These are phyloP conservation scores for Ophiostoma montium DNA, from an alignment of 2,329 filamentous ascomycete species.

Conservation along the genomic window DNA sequence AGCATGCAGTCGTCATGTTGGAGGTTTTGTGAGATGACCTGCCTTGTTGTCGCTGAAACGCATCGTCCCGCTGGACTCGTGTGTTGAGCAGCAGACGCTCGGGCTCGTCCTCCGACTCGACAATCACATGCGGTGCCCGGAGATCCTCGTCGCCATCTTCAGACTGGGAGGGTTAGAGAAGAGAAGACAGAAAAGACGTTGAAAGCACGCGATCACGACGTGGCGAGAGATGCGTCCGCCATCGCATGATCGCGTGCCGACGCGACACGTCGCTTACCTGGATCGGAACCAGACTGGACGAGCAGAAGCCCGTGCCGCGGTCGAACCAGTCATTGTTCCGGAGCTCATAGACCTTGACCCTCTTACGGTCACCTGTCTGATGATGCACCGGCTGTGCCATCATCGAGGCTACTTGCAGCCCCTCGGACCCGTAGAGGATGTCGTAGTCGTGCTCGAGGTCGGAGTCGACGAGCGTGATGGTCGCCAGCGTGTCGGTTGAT, in stretches of 20 bases:
- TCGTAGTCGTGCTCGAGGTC: slow-evolving; percentile 47
- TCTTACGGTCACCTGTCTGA: slow-evolving; percentile 51
- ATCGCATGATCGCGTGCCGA: not conserved
- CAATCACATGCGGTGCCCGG: slow-evolving; percentile 77
- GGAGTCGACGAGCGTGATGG: slow-evolving; percentile 38
- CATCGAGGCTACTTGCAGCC: slow-evolving; percentile 48
- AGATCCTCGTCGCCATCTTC: slow-evolving; percentile 36
- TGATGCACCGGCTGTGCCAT: slow-evolving; percentile 60
- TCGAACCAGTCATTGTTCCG: slow-evolving; percentile 99
- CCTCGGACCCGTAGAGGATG: slow-evolving; percentile 37
- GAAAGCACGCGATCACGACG: too few relatives aligned
- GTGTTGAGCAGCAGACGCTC: slow-evolving; percentile 75
- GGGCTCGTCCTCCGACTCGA: slow-evolving; percentile 87
- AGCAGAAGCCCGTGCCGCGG: slow-evolving; percentile 90
- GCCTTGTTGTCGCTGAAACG: slow-evolving; percentile 97
- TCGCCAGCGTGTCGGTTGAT: slow-evolving; percentile 32
- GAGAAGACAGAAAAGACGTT: slow-evolving; percentile 5
- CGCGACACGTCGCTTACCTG: slow-evolving; percentile 23
- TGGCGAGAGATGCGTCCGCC: too few relatives aligned
- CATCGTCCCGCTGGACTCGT: slow-evolving; percentile 82
- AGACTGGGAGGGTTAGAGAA: slow-evolving; percentile 23
- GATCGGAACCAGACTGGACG: slow-evolving; percentile 59
- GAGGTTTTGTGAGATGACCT: slow-evolving; percentile 19
- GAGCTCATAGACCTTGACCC: slow-evolving; percentile 98
- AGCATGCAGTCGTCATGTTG: not conserved